Evolutionary conservation across 176 grass and related monocot species (phyloP).

Genomic region (Saccharum officinarum): DNA sequence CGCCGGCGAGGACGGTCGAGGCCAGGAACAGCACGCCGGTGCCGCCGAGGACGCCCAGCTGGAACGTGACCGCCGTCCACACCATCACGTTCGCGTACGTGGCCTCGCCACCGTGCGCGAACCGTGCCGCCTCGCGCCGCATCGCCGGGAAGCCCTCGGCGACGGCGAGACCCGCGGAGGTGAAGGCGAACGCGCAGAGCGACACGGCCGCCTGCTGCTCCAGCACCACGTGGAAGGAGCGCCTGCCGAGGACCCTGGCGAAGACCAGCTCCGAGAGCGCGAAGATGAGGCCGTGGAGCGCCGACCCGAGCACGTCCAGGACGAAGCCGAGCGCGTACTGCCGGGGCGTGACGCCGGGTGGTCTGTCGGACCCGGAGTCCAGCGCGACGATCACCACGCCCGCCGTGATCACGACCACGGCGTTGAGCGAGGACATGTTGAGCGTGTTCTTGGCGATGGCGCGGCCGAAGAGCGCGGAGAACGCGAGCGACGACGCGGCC

Average conservation of each 20-base stretch:
- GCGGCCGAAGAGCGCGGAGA: constrained; percentile 73
- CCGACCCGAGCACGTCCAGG: constrained; percentile 75
- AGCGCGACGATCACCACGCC: constrained; percentile 73
- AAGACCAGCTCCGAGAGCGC: constrained; percentile 90
- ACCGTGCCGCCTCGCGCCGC: constrained; percentile 52
- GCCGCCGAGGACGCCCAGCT: constrained; percentile 73
- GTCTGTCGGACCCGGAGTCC: constrained; percentile 73
- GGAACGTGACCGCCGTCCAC: constrained; percentile 79
- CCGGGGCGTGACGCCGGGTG: constrained; percentile 47
- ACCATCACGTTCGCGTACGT: constrained; percentile 63
- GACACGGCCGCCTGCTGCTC: constrained; percentile 94
- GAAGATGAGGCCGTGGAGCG: constrained; percentile 91
- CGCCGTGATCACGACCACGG: constrained; percentile 66
- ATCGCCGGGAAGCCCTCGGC: constrained; percentile 61
- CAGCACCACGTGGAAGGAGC: constrained; percentile 83
- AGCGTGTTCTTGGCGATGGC: constrained; percentile 70
- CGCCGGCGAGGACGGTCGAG: constrained; percentile 85
- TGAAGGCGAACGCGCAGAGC: constrained; percentile 74
- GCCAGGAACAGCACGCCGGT: constrained; percentile 81
- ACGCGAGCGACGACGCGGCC: constrained; percentile 74
- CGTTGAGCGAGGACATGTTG: constrained; percentile 59
- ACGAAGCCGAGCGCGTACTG: constrained; percentile 73
- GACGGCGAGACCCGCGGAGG: constrained; percentile 51
- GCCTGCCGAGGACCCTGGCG: constrained; percentile 45
- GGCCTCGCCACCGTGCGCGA: constrained; percentile 40